phyloP scores from a whole-genome alignment of 2,329 filamentous ascomycete genomes.

The Xylariaceae sp. region DNA sequence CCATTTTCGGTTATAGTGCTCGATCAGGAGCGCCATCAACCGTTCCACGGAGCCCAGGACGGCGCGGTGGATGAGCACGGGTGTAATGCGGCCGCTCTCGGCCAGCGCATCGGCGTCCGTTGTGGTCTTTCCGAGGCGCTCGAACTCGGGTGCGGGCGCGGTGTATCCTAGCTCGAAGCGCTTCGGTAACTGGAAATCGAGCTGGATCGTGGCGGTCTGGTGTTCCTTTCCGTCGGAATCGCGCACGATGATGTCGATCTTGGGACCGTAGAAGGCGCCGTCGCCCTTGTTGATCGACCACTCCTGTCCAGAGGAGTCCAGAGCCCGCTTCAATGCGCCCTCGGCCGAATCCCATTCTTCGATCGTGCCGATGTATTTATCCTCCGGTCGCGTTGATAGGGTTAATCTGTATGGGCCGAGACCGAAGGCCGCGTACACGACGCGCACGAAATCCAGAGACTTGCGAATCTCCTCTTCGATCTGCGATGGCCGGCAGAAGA shows the following conservation, averaged over 20 bases:
- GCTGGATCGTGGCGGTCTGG: constrained; percentile 82
- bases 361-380: constrained; percentile 69
- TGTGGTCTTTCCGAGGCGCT: constrained; percentile 48
- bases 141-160: constrained; percentile 59
- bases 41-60: constrained; percentile 80
- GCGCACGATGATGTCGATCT: constrained; percentile 79
- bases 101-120: constrained; percentile 43
- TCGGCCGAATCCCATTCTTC: constrained; percentile 66
- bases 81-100: constrained; percentile 56
- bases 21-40: constrained; percentile 78
- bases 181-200: constrained; percentile 84
- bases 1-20: constrained; percentile 74
- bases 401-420: constrained; percentile 70
- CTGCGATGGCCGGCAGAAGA: constrained; percentile 67
- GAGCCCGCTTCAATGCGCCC: constrained; percentile 56
- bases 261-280: constrained; percentile 86
- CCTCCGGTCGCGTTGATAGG: constrained; percentile 70
- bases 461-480: constrained; percentile 58
- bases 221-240: constrained; percentile 82
- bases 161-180: constrained; percentile 73
- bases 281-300: constrained; percentile 78
- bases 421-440: constrained; percentile 54
- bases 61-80: constrained; percentile 80
- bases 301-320: constrained; percentile 57
- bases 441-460: constrained; percentile 41